These are phyloP conservation scores for Fusarium humuli DNA, from an alignment of 2,329 filamentous ascomycete genomes.

Conservation along the genomic window DNA sequence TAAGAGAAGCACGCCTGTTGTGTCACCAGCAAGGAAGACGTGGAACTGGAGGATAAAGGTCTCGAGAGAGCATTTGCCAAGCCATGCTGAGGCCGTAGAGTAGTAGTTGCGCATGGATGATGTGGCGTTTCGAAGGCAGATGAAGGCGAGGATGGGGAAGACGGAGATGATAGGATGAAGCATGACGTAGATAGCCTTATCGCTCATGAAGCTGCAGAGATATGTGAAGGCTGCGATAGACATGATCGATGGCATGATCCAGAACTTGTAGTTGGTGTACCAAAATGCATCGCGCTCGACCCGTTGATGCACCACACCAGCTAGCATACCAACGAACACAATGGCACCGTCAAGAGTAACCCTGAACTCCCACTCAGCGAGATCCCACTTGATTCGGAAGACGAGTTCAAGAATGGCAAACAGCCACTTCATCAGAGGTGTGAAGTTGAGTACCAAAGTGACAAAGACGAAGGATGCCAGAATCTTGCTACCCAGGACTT, in stretches of 20 bases:
- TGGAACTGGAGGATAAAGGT: slow-evolving; percentile 71
- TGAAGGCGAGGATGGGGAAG: slow-evolving; percentile 64
- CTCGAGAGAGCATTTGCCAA: slow-evolving; percentile 69
- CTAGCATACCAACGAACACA: slow-evolving; percentile 67
- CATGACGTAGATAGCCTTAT: slow-evolving; percentile 55
- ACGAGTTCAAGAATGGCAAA: slow-evolving; percentile 51
- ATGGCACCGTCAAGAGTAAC: slow-evolving; percentile 65
- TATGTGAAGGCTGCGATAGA: slow-evolving; percentile 49
- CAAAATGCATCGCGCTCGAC: slow-evolving; percentile 30
- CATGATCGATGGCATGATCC: slow-evolving; percentile 37
- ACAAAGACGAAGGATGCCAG: slow-evolving; percentile 55
- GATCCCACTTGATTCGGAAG: slow-evolving; percentile 62
- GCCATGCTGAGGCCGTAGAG: slow-evolving; percentile 60
- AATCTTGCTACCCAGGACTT: slow-evolving; percentile 61
- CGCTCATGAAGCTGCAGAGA: slow-evolving; percentile 6
- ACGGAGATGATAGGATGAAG: slow-evolving; percentile 66
- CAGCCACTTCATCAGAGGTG: slow-evolving; percentile 35
- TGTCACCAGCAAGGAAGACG: slow-evolving; percentile 70
- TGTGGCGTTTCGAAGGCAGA: slow-evolving; percentile 62
- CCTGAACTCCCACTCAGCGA: slow-evolving; percentile 62
- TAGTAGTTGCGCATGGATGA: slow-evolving; percentile 33
- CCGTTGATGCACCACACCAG: slow-evolving; percentile 46
- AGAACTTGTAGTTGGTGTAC: slow-evolving; percentile 40
- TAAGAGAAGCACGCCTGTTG: slow-evolving; percentile 60
- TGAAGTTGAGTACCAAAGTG: slow-evolving; percentile 42